These are phyloP conservation scores for Datisca glomerata DNA, from an alignment of 306 rosid genomes.

Conservation along the genomic window DNA sequence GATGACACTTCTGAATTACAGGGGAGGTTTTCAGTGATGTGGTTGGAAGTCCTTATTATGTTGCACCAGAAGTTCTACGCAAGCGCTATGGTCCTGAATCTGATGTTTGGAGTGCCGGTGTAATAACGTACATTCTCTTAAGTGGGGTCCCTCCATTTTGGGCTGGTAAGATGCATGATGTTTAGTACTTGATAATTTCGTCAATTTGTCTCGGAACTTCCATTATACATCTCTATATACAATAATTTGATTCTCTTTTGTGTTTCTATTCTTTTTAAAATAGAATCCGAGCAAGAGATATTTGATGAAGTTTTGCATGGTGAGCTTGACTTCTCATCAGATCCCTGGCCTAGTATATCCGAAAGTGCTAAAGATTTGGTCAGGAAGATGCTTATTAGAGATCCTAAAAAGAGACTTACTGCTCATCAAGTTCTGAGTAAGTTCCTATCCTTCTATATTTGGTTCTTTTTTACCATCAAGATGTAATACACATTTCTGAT, in stretches of 20 bases:
- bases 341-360: constrained; percentile 55
- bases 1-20: constrained; percentile 4
- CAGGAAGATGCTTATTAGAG: constrained; percentile 35
- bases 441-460: constrained; percentile 3
- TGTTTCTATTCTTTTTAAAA: neutral
- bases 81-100: constrained; percentile 51
- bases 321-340: constrained; percentile 44
- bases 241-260: neutral
- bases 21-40: constrained; percentile 47
- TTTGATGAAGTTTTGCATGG: constrained; percentile 42
- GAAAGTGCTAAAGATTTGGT: constrained; percentile 52
- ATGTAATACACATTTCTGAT: no score
- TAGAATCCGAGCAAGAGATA: constrained; percentile 46
- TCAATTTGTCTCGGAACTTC: no score
- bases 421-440: constrained; percentile 11
- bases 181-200: neutral
- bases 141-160: constrained; percentile 69
- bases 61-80: constrained; percentile 57
- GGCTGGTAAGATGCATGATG: constrained; percentile 26
- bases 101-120: constrained; percentile 66
- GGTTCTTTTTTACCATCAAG: no score
- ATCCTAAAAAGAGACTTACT: constrained; percentile 10
- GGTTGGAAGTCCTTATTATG: constrained; percentile 61
- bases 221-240: neutral
- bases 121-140: constrained; percentile 43